These are phyloP conservation scores for Chaetomium cochliodes DNA, from an alignment of 495 filamentous ascomycete genomes.

Conservation along the genomic window DNA sequence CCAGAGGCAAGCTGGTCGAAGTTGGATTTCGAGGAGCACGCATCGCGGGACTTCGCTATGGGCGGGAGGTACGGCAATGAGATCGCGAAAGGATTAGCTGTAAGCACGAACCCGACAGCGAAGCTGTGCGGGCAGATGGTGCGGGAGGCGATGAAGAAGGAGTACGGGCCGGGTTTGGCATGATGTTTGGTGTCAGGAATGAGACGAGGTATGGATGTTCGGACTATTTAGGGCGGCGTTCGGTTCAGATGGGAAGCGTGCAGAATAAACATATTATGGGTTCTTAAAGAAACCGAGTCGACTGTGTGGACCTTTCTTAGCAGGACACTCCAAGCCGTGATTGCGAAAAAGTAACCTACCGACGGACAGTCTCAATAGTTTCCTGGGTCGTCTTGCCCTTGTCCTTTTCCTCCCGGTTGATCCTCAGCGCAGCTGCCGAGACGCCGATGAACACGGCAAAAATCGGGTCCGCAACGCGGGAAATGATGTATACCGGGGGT, in stretches of 20 bases:
- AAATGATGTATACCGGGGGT: slow-evolving; percentile 54
- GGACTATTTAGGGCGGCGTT: slow-evolving; percentile 12
- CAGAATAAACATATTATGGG: slow-evolving; percentile 16
- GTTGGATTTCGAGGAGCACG: slow-evolving; percentile 66
- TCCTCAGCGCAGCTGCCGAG: slow-evolving; percentile 61
- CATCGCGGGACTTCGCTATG: slow-evolving; percentile 69
- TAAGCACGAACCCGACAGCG: slow-evolving; percentile 80
- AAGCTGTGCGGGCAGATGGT: slow-evolving; percentile 89
- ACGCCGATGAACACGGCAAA: slow-evolving; percentile 80
- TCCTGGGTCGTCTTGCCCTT: slow-evolving; percentile 56
- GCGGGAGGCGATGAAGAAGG: slow-evolving; percentile 78
- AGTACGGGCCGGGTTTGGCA: slow-evolving; percentile 51
- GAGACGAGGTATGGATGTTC: background rate
- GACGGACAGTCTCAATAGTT: slow-evolving; percentile 49
- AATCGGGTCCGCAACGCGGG: slow-evolving; percentile 75
- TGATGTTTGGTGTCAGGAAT: slow-evolving; percentile 22
- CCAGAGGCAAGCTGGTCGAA: slow-evolving; percentile 46
- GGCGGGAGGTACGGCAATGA: slow-evolving; percentile 78
- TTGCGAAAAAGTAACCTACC: slow-evolving; percentile 37
- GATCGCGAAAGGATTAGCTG: slow-evolving; percentile 71
- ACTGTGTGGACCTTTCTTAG: slow-evolving; percentile 18
- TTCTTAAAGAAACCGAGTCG: slow-evolving; percentile 31
- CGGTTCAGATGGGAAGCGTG: slow-evolving; percentile 5
- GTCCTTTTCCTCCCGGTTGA: slow-evolving; percentile 82
- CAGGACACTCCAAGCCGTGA: background rate